Percentiles rank a stretch among this genome's conserved stretches.
These are phyloP conservation scores for Stygiomarasmius scandens DNA, from an alignment of 1,284 basidiomycete species.

Conservation along the genomic window DNA sequence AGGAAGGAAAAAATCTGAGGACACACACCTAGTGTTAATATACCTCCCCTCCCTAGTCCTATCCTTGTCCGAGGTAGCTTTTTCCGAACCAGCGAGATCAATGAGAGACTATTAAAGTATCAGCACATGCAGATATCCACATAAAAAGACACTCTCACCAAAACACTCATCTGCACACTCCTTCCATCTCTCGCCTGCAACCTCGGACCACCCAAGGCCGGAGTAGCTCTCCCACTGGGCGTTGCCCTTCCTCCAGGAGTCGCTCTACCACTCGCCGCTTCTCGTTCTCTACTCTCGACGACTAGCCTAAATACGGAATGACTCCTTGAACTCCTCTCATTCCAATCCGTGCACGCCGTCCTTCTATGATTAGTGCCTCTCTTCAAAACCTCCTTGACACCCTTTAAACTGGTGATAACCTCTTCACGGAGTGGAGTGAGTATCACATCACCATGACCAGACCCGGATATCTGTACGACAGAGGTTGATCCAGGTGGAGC, in stretches of 20 bases:
- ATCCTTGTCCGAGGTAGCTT: constrained; percentile 92
- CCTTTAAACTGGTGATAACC: constrained; percentile 88
- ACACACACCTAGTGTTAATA: constrained; percentile 80
- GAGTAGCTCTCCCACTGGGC: constrained; percentile 7
- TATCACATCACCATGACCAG: constrained; percentile 54
- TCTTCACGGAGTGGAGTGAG: constrained; percentile 84
- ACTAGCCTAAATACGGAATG: constrained; percentile 94
- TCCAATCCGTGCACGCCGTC: constrained; percentile 97
- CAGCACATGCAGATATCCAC: neutral
- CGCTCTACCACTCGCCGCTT: neutral
- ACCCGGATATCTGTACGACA: constrained; percentile 71
- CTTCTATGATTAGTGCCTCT: constrained; percentile 88
- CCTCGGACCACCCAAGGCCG: constrained; percentile 55
- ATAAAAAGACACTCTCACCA: constrained; percentile 51
- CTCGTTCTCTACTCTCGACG: constrained; percentile 75
- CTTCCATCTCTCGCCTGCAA: constrained; percentile 73
- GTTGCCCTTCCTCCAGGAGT: neutral
- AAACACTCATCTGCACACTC: constrained; percentile 79
- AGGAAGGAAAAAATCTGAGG: neutral
- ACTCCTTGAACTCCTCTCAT: constrained; percentile 89
- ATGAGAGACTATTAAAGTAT: constrained; percentile 69
- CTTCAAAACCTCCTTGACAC: constrained; percentile 82
- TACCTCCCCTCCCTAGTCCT: constrained; percentile 91
- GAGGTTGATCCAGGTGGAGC: constrained; percentile 71
- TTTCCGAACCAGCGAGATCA: constrained; percentile 97